Percentiles rank a stretch among this genome's conserved stretches.
These are phyloP conservation scores for Physcia stellaris DNA, from an alignment of 495 filamentous ascomycete species.

Conservation along the genomic window DNA sequence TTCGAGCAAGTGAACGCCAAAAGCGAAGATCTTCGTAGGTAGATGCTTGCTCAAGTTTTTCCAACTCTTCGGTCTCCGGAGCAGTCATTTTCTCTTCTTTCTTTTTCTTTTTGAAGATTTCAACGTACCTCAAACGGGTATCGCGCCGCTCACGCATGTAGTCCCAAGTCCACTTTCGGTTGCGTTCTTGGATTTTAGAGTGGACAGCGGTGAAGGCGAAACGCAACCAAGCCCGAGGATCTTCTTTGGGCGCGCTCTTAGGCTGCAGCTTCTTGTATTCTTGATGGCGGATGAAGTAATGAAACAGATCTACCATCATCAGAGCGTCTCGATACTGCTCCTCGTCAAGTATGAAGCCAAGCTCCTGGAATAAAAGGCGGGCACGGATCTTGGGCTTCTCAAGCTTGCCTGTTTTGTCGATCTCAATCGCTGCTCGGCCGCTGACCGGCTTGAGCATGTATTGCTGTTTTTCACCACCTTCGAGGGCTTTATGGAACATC, in stretches of 20 bases:
- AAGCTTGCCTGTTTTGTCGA: conserved; percentile 76
- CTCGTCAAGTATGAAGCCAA: conserved; percentile 89
- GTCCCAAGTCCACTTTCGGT: conserved; percentile 82
- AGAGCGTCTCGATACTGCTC: conserved; percentile 91
- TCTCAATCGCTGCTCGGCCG: conserved; percentile 78
- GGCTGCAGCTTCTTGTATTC: conserved; percentile 92
- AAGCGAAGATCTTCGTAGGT: conserved; percentile 94
- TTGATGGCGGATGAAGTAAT: conserved; percentile 95
- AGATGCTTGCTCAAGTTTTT: conserved; percentile 71
- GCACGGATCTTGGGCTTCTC: conserved; percentile 83
- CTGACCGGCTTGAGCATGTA: conserved; percentile 92
- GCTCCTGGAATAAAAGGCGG: conserved; percentile 81
- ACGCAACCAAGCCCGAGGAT: conserved; percentile 78
- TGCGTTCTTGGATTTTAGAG: conserved; percentile 85
- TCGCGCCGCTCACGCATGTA: conserved; percentile 88
- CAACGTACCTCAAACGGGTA: conserved; percentile 77
- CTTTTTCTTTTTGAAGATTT: conserved; percentile 87
- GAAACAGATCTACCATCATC: conserved; percentile 97
- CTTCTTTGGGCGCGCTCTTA: conserved; percentile 71
- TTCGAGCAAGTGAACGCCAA: conserved; percentile 87
- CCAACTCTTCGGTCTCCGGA: conserved; percentile 56
- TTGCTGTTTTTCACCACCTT: conserved; percentile 62
- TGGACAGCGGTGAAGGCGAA: conserved; percentile 84
- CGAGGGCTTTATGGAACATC: conserved; percentile 64
- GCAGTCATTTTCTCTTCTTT: conserved; percentile 56